Evolutionary conservation across 805 yeast species (phyloP).

Genomic region (Candida odintsovae): DNA sequence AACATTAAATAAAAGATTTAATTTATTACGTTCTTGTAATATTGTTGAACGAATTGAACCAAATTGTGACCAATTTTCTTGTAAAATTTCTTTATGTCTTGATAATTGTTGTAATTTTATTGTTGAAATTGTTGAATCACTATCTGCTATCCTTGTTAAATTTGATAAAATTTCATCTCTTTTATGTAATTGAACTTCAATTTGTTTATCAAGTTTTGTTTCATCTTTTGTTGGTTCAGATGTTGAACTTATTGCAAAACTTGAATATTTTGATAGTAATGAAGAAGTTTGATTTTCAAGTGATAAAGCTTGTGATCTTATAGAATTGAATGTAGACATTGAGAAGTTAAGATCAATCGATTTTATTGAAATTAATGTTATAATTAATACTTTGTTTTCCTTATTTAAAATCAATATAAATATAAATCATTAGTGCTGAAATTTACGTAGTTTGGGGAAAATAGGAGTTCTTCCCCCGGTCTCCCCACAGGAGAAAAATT

Average conservation of each 20-base stretch:
- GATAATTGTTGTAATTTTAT: conserved; percentile 76
- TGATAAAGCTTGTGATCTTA: conserved; percentile 61
- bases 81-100: conserved; percentile 72
- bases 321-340: conserved; percentile 54
- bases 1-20: conserved; percentile 69
- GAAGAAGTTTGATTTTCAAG: conserved; percentile 65
- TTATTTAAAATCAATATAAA: no score
- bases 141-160: conserved; percentile 49
- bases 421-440: conserved; percentile 2
- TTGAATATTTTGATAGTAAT: conserved; percentile 46
- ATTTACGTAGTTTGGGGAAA: conserved; percentile 1
- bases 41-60: conserved; percentile 52
- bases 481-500: no score
- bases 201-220: conserved; percentile 33
- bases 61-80: conserved; percentile 63
- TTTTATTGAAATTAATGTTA: no score
- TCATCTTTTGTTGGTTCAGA: conserved; percentile 46
- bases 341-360: no score
- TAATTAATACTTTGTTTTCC: no score
- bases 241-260: conserved; percentile 46
- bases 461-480: no score
- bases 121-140: conserved; percentile 53
- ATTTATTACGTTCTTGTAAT: conserved; percentile 68
- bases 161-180: conserved; percentile 50
- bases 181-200: conserved; percentile 47